Conservation (phyloP, 1,139 yeast species). For the Pichia sp. region DNA sequence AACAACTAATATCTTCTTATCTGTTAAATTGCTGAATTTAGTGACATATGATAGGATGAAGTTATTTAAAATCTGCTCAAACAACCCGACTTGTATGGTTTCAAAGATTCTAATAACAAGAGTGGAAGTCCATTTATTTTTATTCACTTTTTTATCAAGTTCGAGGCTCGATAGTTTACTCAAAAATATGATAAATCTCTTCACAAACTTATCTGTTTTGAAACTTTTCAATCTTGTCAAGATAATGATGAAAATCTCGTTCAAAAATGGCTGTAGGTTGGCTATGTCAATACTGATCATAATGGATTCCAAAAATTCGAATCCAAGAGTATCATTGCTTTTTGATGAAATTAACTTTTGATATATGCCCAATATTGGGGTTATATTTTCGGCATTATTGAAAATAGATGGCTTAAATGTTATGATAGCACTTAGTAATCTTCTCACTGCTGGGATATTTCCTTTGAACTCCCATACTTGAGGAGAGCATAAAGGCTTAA, state of each 20-base stretch:
- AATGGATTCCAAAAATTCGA: constrained; percentile 75
- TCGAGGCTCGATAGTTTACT: constrained; percentile 47
- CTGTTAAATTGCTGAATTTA: constrained; percentile 62
- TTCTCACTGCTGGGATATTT: constrained; percentile 86
- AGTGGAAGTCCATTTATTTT: constrained; percentile 39
- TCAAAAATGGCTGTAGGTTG: constrained; percentile 51
- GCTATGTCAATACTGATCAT: constrained; percentile 53
- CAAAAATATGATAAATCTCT: constrained; percentile 65
- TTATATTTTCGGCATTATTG: constrained; percentile 42
- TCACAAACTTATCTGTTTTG: constrained; percentile 77
- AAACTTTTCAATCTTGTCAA: constrained; percentile 77
- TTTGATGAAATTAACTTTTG: constrained; percentile 88
- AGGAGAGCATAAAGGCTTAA: constrained; percentile 83
- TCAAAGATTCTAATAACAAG: constrained; percentile 58
- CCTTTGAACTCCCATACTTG: constrained; percentile 90
- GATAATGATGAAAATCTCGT: constrained; percentile 70
- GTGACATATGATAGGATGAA: constrained; percentile 67
- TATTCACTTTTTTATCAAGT: constrained; percentile 22
- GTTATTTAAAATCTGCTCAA: constrained; percentile 35
- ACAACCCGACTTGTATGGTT: constrained; percentile 51
- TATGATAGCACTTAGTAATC: constrained; percentile 71
- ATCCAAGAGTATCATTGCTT: constrained; percentile 74
- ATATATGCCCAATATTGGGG: constrained; percentile 92
- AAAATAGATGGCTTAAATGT: constrained; percentile 56
- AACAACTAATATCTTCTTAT: constrained; percentile 69